A percentile compares a stretch with the other conserved stretches of the same genome.
Evolutionary conservation across 2,329 filamentous ascomycete species (phyloP).

Genomic region (Ophiognomonia clavigignenti-juglandacearum): DNA sequence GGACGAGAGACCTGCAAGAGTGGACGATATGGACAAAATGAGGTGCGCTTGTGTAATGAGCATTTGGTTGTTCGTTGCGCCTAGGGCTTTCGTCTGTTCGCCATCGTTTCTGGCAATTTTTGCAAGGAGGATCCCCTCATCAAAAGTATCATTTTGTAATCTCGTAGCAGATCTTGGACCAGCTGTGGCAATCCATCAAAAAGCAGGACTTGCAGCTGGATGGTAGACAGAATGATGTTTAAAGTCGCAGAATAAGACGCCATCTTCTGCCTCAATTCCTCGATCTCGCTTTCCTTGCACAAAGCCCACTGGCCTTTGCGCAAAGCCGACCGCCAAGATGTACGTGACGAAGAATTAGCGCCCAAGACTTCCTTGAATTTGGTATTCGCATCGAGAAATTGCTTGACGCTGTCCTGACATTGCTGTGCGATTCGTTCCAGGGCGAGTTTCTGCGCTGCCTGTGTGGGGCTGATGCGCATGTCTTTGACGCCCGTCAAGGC

Average conservation of each 20-base stretch:
- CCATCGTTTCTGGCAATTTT: neutral
- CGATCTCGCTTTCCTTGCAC: neutral
- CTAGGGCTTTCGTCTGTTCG: neutral
- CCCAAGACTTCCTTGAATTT: neutral
- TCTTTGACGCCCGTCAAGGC: neutral
- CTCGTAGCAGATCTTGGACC: neutral
- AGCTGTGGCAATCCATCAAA: neutral
- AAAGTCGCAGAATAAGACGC: neutral
- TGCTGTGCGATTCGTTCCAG: neutral
- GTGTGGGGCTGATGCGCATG: neutral
- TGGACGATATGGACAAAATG: neutral
- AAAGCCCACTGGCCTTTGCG: slow-evolving; percentile 7
- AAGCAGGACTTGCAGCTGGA: neutral
- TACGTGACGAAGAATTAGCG: neutral
- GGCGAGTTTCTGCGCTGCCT: neutral
- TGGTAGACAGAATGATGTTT: neutral
- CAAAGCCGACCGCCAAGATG: neutral
- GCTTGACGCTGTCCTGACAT: slow-evolving; percentile 3
- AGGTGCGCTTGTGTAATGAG: neutral
- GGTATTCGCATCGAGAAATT: neutral
- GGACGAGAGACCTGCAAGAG: neutral
- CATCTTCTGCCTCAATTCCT: neutral
- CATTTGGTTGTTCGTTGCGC: neutral
- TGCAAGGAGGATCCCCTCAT: neutral
- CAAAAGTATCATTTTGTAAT: neutral